Evolutionary conservation across 2,329 filamentous ascomycete species (phyloP), one percentile per base, ranked within the genome.

Genomic region (Ophiostoma piceae): DNA sequence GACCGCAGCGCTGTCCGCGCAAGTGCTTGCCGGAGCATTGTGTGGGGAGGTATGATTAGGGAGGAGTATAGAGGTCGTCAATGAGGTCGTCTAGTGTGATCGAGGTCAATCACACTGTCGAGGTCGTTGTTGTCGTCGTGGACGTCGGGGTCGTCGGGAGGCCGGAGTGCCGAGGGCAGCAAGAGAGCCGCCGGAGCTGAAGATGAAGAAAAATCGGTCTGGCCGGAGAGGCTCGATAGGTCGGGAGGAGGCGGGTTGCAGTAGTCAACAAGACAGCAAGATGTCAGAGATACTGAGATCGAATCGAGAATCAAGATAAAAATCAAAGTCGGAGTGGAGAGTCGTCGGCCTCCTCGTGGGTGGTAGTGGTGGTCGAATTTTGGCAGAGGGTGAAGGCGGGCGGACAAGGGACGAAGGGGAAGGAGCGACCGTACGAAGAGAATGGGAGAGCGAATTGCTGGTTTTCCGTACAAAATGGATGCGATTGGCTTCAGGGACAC

Each of bases 1-100:
- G 84, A 84, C 85, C 87, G 86, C 84, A 86, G 86, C 82, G 87
- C 84, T 84, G 87, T 88, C 82, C 87, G 87, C 82, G 86, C 85
- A 79, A 90, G 81, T 82, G 85, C 83, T 79, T 88, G 85, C 84
- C 87, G 86, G 81, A 90, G 84, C 87, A 90, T 90, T 81, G 83
- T 88, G 72, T 74, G 69, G 67, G 69, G 68, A 39, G 70, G 67
- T 66, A 11, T 37, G 19, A 41, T 65, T 65, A 65, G 32, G 35
- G 22, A 22, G 78, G 35, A 39, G 57, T 66, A 29, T 35, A 35
- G 35, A 35, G 35, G 35, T 35, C 2, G 3, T 35, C 35, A 35
- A 32, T 26, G 12, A 47, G 43, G 43, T n/a, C 43, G 43, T n/a
- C 5, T 8, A 47, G 57, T 32, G 57, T 62, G 57, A 62, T 62